Evolutionary conservation across 2,329 filamentous ascomycete genomes (phyloP), one percentile per base, ranked within the genome.

Genomic region (Apiospora arundinis): DNA sequence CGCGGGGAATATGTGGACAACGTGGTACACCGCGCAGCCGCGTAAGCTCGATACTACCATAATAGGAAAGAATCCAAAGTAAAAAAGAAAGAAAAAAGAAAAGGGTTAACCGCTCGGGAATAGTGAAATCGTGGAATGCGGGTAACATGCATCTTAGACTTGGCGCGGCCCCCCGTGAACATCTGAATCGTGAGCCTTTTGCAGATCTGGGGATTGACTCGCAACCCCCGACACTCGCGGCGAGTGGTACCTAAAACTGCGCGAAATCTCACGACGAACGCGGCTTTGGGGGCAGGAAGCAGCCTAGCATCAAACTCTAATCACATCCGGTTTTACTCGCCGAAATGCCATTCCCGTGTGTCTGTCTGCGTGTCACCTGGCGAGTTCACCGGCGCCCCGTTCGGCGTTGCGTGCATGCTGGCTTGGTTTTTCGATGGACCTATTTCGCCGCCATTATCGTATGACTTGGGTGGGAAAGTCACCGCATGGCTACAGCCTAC

Each of bases 191-290:
- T 32, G 56, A 37, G 25, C 28, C 52, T 60, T 28, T 14, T 37
- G 56, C 28, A 40, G 56, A 63, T 40, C 56, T 63, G 56, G 56
- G 56, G 56, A 63, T 63, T 63, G 56, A 63, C 32, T 63, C 56
- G 56, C 14, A 12, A 63, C 18, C 16, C 16, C 56, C 21, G 28
- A 63, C 32, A 4, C 23, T 14, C 5, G 32, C 11, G 18, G 56
- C 56, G 28, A 63, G 56, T 18, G 32, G 56, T 63, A 32, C n/a
- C n/a, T n/a, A 56, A 56, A 32, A 56, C 18, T 60, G 52, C 52
- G 52, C 52, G 52, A 37, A n/a, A 60, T 63, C 56, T 63, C 32
- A 63, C 56, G 11, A 7, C 9, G 21, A n/a, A n/a, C 56, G 5
- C 32, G 32, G 32, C 32, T 32, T 32, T 32, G 32, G 8, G n/a